phyloP scores from a whole-genome alignment of 129 eudicot genomes.

The Sambucus nigra region DNA sequence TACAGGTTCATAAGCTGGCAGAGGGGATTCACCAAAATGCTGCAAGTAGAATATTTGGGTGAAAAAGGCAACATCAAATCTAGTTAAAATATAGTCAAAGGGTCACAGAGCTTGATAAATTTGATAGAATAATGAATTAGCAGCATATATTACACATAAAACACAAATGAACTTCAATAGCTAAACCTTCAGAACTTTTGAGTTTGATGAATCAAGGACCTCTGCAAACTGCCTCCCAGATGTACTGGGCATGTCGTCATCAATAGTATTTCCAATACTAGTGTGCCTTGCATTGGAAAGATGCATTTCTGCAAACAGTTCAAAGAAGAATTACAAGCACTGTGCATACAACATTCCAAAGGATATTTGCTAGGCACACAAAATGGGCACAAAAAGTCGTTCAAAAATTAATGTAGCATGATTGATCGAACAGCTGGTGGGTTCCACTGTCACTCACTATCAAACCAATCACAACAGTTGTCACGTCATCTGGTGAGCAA shows the following conservation, averaged over 20 bases:
- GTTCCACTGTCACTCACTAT: too few species aligned
- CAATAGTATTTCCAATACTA: constrained; percentile 56
- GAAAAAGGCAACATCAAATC: constrained; percentile 1
- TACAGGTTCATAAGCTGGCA: constrained; percentile 96
- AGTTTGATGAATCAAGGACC: constrained; percentile 25
- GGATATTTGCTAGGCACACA: too few species aligned
- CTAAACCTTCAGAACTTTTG: constrained; percentile 27
- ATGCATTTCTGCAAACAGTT: constrained; percentile 61
- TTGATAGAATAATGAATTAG: not conserved
- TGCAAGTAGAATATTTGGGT: constrained; percentile 19
- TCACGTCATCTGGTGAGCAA: too few species aligned
- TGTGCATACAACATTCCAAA: too few species aligned
- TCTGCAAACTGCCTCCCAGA: constrained; percentile 71
- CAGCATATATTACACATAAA: not conserved
- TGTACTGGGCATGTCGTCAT: constrained; percentile 83
- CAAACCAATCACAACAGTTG: too few species aligned
- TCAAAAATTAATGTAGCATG: too few species aligned
- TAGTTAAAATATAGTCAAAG: not conserved
- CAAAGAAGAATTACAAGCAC: not conserved
- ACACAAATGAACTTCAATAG: not conserved
- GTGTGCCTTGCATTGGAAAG: constrained; percentile 77
- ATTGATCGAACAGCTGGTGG: too few species aligned
- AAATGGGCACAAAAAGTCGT: too few species aligned
- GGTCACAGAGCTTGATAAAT: constrained; percentile 3
- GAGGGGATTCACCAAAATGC: constrained; percentile 92